Evolutionary conservation across 371 early-diverging fungal species (phyloP), one percentile per base, ranked within the genome.

Genomic region (Fennellomyces sp.): DNA sequence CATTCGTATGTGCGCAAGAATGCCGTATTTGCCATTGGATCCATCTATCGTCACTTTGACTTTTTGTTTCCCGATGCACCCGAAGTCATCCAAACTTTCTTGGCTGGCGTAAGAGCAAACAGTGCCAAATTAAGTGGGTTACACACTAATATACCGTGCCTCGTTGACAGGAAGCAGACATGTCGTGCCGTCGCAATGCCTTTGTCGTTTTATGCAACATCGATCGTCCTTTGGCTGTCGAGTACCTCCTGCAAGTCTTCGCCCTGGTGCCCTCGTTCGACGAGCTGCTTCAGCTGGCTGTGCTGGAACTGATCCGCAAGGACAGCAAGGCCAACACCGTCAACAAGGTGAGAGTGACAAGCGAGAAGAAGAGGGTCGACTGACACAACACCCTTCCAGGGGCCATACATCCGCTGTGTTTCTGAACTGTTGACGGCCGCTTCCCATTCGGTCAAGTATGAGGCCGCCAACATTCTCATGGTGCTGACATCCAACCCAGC

Each of bases 1-100:
- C 94, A 97, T 73, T 84, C 97, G 12, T 98, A 98, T 75, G 99
- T 99, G 48, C 88, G 99, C 68, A 95, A 95, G 76, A 98, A 98
- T 73, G 99, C 99, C 31, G 91, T 99, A 26, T 87, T 94, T 49
- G 97, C 98, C 52, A 90, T 98, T 57, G 88, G 86, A 45, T 78
- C 91, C 30, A 93, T 97, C 61, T 96, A 88, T 80, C 91, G 92
- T 59, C 82, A 85, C 70, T 88, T 89, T 72, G 93, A 96, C 54
- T 86, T 88, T 59, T 84, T 98, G 31, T 92, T 97, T 57, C 99
- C 99, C 21, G 99, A 98, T 72, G 97, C 95, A 19, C 94, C 95
- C 12, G 97, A 96, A 74, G 75, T 96, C 55, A 88, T 97, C 60
- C 80, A 90, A 54, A 79, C 76, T 35, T 92, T 94, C 74, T 73